Evolutionary conservation across 306 rosid genomes (phyloP).

Genomic region (Pterocarpus macrocarpus): DNA sequence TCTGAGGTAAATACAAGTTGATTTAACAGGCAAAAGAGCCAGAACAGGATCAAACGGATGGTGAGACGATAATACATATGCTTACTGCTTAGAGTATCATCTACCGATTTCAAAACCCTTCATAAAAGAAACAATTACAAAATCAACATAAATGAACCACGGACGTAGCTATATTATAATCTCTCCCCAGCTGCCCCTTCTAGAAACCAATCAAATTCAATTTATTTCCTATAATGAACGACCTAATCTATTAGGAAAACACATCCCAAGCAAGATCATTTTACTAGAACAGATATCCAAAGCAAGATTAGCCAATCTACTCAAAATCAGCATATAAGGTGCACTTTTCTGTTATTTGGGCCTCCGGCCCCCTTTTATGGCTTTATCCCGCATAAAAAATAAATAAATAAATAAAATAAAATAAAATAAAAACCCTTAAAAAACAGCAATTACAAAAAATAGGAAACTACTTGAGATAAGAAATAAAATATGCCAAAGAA

Average conservation of each 20-base stretch:
- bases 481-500: conserved; percentile 14
- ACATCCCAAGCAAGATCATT: conserved; percentile 26
- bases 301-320: conserved; percentile 1
- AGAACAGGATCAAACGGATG: neutral
- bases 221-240: conserved; percentile 11
- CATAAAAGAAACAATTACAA: neutral
- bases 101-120: conserved; percentile 1
- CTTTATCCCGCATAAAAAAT: conserved; percentile 28
- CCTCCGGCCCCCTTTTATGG: neutral
- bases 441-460: conserved; percentile 5
- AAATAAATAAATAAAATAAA: conserved; percentile 17
- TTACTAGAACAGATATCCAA: conserved; percentile 4
- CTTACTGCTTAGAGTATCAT: conserved; percentile 10
- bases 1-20: neutral
- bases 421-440: neutral
- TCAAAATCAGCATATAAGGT: neutral
- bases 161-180: neutral
- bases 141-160: neutral
- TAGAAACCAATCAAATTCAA: conserved; percentile 15
- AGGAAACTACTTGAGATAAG: neutral
- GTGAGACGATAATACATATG: neutral
- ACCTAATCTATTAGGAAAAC: neutral
- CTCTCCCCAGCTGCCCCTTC: conserved; percentile 27
- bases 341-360: neutral
- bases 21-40: conserved; percentile 15